Conservation (phyloP, 306 rosid species). For the Vigna unguiculata region DNA sequence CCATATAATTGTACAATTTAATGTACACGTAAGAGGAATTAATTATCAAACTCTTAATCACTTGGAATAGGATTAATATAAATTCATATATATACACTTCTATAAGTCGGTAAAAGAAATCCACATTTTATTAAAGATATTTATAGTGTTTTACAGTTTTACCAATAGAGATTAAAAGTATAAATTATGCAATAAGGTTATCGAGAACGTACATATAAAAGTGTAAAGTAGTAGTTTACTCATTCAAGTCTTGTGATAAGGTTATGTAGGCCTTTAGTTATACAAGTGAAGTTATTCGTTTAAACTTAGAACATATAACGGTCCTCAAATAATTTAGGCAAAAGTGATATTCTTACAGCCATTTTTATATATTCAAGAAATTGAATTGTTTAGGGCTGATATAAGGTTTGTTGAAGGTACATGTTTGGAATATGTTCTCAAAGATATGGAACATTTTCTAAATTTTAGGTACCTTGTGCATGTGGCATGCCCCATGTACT, state of each 20-base stretch:
- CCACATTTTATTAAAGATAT: too few relatives aligned
- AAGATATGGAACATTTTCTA: constrained; percentile 1
- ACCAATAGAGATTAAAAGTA: too few relatives aligned
- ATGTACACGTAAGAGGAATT: too few relatives aligned
- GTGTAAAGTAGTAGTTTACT: neutral
- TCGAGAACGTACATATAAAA: too few relatives aligned
- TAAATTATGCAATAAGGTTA: neutral
- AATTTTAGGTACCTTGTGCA: constrained; percentile 4
- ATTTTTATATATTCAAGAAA: neutral
- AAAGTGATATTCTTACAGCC: neutral
- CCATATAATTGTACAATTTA: too few relatives aligned
- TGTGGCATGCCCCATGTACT: neutral
- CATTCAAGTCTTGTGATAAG: neutral
- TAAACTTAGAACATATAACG: neutral
- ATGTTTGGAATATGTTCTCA: constrained; percentile 5
- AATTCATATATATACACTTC: too few relatives aligned
- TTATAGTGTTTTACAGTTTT: too few relatives aligned
- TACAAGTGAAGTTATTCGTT: neutral
- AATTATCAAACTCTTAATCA: too few relatives aligned
- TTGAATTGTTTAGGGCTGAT: neutral
- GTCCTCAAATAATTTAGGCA: neutral
- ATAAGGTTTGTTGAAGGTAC: neutral
- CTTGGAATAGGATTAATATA: too few relatives aligned
- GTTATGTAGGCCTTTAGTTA: neutral
- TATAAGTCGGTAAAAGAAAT: too few relatives aligned